These are phyloP conservation scores for Aspergillus sp. DNA, from an alignment of 2,329 filamentous ascomycete genomes.

Conservation along the genomic window DNA sequence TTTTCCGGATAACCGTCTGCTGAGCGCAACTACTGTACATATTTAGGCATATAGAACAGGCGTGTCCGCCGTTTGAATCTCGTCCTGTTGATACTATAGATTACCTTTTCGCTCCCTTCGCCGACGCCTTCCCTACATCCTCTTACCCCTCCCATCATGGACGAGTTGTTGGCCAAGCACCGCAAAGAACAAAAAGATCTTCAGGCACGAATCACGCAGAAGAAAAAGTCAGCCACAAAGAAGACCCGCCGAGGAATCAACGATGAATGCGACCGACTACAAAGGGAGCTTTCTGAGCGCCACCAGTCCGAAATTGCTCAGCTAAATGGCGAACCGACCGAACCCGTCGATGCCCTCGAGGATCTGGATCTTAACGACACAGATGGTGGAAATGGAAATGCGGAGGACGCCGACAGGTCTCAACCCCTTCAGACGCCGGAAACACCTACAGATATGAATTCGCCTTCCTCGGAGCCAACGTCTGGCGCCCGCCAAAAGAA, in stretches of 20 bases:
- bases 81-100: neutral
- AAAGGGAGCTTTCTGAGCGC: slow-evolving; percentile 55
- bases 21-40: too few relatives aligned
- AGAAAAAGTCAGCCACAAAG: slow-evolving; percentile 96
- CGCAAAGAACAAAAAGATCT: slow-evolving; percentile 87
- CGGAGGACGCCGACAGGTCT: slow-evolving; percentile 1
- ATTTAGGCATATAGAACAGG: neutral
- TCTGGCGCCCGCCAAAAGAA: slow-evolving; percentile 57
- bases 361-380: slow-evolving; percentile 33
- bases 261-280: slow-evolving; percentile 61
- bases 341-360: slow-evolving; percentile 29
- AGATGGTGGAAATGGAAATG: slow-evolving; percentile 7
- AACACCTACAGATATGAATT: neutral
- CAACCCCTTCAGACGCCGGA: slow-evolving; percentile 13
- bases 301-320: slow-evolving; percentile 53
- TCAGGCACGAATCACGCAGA: slow-evolving; percentile 80
- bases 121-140: neutral
- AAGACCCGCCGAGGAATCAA: slow-evolving; percentile 69
- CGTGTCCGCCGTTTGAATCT: neutral
- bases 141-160: slow-evolving; percentile 51
- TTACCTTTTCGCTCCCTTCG: neutral
- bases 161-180: slow-evolving; percentile 76
- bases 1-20: neutral
- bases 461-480: slow-evolving; percentile 8
- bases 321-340: slow-evolving; percentile 38